Evolutionary conservation across 1,284 basidiomycete genomes (phyloP).

Genomic region (Tilletia horrida): DNA sequence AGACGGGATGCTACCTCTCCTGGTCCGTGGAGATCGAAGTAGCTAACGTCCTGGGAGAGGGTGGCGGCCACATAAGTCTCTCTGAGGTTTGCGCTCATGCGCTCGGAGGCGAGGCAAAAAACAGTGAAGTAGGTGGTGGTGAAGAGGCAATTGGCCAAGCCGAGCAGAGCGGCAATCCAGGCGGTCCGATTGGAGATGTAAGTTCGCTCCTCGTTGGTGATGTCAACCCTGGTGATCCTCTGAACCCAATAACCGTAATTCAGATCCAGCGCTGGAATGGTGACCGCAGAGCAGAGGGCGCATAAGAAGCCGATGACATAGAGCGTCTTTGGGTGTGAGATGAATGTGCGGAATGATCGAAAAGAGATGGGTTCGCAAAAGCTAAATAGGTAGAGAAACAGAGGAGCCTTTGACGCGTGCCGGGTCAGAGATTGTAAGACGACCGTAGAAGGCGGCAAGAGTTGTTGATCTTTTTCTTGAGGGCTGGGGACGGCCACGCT

Average conservation of each 20-base stretch:
- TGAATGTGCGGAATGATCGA: conserved; percentile 26
- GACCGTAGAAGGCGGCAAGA: too few species aligned
- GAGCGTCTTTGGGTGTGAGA: conserved; percentile 40
- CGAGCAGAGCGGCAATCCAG: conserved; percentile 55
- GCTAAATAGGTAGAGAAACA: conserved; percentile 43
- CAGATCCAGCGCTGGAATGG: conserved; percentile 44
- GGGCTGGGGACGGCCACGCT: too few species aligned
- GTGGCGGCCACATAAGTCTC: conserved; percentile 56
- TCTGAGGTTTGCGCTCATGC: conserved; percentile 53
- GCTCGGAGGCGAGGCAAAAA: conserved; percentile 52
- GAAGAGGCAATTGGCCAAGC: conserved; percentile 43
- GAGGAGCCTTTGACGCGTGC: conserved; percentile 26
- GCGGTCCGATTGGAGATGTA: conserved; percentile 42
- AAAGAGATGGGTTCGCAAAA: conserved; percentile 34
- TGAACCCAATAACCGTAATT: conserved; percentile 51
- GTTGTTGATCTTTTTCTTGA: too few species aligned
- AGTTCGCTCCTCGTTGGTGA: conserved; percentile 30
- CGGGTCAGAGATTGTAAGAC: neutral
- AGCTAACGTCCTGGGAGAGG: conserved; percentile 56
- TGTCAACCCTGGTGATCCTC: conserved; percentile 30
- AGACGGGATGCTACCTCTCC: conserved; percentile 57
- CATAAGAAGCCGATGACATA: conserved; percentile 38
- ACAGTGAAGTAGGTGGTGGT: conserved; percentile 48
- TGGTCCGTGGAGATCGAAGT: conserved; percentile 57
- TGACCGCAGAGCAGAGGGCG: conserved; percentile 38